Evolutionary conservation across 306 rosid species (phyloP).

Genomic region (Pueraria montana): DNA sequence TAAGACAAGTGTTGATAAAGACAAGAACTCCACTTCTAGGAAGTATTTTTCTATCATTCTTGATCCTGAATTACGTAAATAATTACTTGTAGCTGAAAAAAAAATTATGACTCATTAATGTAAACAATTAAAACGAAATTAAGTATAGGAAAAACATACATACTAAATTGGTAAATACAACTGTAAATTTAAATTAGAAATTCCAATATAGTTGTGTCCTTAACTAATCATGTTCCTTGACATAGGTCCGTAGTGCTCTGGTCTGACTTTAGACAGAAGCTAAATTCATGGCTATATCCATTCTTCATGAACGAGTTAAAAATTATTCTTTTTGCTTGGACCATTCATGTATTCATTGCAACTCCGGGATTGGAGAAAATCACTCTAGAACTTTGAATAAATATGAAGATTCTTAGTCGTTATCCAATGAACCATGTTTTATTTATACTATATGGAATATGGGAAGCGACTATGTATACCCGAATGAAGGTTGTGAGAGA

Average conservation of each 20-base stretch:
- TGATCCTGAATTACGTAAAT: background rate
- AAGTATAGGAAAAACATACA: background rate
- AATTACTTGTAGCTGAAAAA: background rate
- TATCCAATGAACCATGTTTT: background rate
- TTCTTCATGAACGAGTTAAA: background rate
- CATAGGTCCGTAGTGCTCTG: no score
- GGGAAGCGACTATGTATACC: slow-evolving; percentile 38
- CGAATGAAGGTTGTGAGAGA: slow-evolving; percentile 21
- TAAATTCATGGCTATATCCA: background rate
- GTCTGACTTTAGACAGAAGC: background rate
- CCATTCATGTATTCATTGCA: background rate
- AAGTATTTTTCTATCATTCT: background rate
- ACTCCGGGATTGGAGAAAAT: background rate
- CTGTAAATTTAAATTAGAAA: background rate
- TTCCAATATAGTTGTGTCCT: background rate
- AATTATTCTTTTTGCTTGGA: background rate
- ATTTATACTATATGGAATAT: slow-evolving; percentile 2
- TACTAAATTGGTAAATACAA: background rate
- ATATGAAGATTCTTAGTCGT: slow-evolving; percentile 12
- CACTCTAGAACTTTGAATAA: background rate
- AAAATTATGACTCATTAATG: background rate
- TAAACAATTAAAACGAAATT: background rate
- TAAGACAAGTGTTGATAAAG: background rate
- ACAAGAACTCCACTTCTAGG: background rate
- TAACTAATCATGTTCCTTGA: background rate